These are phyloP conservation scores for Cornus controversa DNA, from an alignment of 148 eudicot species.

Conservation along the genomic window DNA sequence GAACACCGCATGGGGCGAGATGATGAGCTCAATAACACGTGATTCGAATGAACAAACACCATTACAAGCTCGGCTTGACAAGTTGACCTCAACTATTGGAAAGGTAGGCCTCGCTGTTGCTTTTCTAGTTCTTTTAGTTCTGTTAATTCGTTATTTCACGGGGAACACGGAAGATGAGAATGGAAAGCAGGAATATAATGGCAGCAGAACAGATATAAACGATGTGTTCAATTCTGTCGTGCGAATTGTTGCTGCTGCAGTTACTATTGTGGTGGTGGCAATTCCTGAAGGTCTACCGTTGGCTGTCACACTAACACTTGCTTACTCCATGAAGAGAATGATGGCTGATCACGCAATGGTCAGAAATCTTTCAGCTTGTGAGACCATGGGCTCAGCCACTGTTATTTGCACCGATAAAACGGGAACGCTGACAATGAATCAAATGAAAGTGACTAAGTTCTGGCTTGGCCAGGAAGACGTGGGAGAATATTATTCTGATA, in stretches of 20 bases:
- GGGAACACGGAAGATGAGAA: slow-evolving; percentile 74
- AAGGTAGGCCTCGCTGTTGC: slow-evolving; percentile 80
- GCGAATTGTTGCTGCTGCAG: slow-evolving; percentile 60
- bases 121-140: slow-evolving; percentile 58
- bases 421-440: slow-evolving; percentile 77
- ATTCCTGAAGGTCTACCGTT: slow-evolving; percentile 87
- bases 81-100: slow-evolving; percentile 69
- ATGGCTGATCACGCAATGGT: slow-evolving; percentile 95
- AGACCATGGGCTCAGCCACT: slow-evolving; percentile 93
- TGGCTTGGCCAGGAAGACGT: slow-evolving; percentile 59
- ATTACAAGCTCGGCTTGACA: slow-evolving; percentile 66
- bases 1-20: slow-evolving; percentile 80
- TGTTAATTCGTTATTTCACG: too few species aligned
- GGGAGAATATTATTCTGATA: slow-evolving; percentile 16
- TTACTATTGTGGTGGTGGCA: slow-evolving; percentile 85
- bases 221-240: slow-evolving; percentile 53
- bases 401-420: slow-evolving; percentile 87
- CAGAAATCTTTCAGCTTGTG: slow-evolving; percentile 82
- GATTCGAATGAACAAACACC: slow-evolving; percentile 68
- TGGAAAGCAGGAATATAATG: slow-evolving; percentile 41
- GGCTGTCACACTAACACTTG: slow-evolving; percentile 86
- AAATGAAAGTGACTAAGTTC: slow-evolving; percentile 73
- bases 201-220: slow-evolving; percentile 30
- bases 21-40: slow-evolving; percentile 79
- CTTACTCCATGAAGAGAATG: slow-evolving; percentile 91